A percentile compares a stretch with the other conserved stretches of the same genome.
Evolutionary conservation across 345 rosid species (phyloP).

Genomic region (Gossypium mustelinum): DNA sequence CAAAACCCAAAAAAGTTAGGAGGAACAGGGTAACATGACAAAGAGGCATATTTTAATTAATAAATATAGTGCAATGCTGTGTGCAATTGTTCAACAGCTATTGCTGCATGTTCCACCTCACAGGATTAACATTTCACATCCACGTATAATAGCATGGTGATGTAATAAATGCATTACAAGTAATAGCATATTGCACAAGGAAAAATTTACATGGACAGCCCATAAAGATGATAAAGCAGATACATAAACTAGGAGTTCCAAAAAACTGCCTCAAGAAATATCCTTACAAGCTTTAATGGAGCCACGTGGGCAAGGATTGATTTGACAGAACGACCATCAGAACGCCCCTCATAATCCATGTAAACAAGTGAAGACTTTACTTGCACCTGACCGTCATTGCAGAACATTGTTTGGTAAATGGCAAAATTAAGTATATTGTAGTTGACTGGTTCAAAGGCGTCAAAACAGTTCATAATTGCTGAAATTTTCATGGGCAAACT

Average conservation of each 20-base stretch:
- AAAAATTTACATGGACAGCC: not conserved
- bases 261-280: conserved; percentile 9
- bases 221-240: not conserved
- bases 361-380: conserved; percentile 78
- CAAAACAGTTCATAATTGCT: not conserved
- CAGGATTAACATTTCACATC: not conserved
- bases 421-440: conserved; percentile 1
- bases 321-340: conserved; percentile 92
- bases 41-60: not conserved
- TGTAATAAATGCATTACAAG: not conserved
- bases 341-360: conserved; percentile 92
- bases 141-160: not conserved
- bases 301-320: conserved; percentile 90
- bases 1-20: not conserved
- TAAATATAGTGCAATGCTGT: not conserved
- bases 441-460: not conserved
- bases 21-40: not conserved
- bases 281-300: conserved; percentile 86
- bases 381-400: conserved; percentile 60
- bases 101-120: not conserved
- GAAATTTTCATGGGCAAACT: not conserved
- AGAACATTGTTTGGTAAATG: conserved; percentile 14
- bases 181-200: not conserved
- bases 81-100: not conserved
- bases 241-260: not conserved